Percentiles rank a stretch among this genome's conserved stretches.
Evolutionary conservation across 2,329 filamentous ascomycete species (phyloP).

Genomic region (Trichophyton simii): DNA sequence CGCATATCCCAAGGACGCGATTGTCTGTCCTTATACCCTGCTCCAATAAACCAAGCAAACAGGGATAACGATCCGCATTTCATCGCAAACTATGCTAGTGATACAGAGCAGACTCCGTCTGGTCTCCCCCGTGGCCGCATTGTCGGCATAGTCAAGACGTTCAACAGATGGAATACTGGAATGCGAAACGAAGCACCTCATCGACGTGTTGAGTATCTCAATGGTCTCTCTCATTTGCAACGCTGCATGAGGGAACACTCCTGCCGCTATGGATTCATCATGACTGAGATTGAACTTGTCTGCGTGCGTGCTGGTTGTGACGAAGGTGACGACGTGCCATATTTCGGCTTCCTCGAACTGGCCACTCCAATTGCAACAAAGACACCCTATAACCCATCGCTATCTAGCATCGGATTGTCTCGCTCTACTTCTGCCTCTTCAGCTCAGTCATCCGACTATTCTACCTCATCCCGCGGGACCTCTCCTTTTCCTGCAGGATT

Average conservation of each 20-base stretch:
- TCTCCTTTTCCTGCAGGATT: slow-evolving; percentile 16
- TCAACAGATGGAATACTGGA: slow-evolving; percentile 87
- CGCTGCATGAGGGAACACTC: slow-evolving; percentile 86
- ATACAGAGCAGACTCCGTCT: slow-evolving; percentile 36
- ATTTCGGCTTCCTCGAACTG: slow-evolving; percentile 83
- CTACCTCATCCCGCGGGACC: slow-evolving; percentile 17
- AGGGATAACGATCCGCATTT: slow-evolving; percentile 39
- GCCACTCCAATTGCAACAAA: slow-evolving; percentile 44
- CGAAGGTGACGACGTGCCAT: slow-evolving; percentile 50
- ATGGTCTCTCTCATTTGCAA: slow-evolving; percentile 74
- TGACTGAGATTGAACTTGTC: slow-evolving; percentile 90
- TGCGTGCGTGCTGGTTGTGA: slow-evolving; percentile 67
- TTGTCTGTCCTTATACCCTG: slow-evolving; percentile 37
- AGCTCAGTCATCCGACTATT: slow-evolving; percentile 23
- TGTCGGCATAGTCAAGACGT: slow-evolving; percentile 78
- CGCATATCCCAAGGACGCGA: slow-evolving; percentile 59
- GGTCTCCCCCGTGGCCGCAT: slow-evolving; percentile 49
- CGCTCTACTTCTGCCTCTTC: slow-evolving; percentile 17
- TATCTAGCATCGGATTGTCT: slow-evolving; percentile 7
- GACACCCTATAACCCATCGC: slow-evolving; percentile 18
- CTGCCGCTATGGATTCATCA: slow-evolving; percentile 88
- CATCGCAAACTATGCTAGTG: slow-evolving; percentile 42
- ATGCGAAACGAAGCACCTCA: slow-evolving; percentile 79
- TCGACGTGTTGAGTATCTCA: slow-evolving; percentile 79
- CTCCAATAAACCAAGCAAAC: slow-evolving; percentile 28